These are phyloP conservation scores for Neospermospora avenae DNA, from an alignment of 2,329 filamentous ascomycete species.

Conservation along the genomic window DNA sequence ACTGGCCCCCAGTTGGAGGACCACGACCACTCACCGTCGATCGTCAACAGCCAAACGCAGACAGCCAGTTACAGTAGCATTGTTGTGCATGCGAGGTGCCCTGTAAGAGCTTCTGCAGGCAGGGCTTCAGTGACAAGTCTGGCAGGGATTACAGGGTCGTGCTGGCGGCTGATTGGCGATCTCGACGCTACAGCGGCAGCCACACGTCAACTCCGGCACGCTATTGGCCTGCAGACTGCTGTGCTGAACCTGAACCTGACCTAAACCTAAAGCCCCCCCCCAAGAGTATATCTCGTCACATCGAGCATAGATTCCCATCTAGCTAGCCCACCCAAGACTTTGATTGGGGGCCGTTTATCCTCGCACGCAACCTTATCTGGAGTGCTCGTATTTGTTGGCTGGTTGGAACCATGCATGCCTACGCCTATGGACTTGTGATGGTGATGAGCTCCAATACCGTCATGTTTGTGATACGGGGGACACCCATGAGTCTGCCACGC, in stretches of 20 bases:
- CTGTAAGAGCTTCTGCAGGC: constrained; percentile 14
- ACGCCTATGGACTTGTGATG: neutral
- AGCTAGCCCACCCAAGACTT: neutral
- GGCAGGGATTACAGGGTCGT: constrained; percentile 9
- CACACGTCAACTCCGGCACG: neutral
- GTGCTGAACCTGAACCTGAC: neutral
- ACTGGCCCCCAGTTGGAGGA: neutral
- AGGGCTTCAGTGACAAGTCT: constrained; percentile 1
- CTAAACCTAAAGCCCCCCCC: too few species aligned
- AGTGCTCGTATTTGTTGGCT: neutral
- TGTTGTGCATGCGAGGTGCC: constrained; percentile 21
- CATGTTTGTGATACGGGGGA: neutral
- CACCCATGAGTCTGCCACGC: neutral
- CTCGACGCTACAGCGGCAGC: neutral
- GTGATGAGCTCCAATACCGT: neutral
- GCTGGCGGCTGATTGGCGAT: constrained; percentile 25
- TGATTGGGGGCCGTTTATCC: constrained; percentile 13
- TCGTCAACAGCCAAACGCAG: too few species aligned
- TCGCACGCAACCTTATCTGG: neutral
- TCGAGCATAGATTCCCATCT: neutral
- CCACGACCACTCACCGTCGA: neutral
- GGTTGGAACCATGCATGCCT: neutral
- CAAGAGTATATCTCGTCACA: constrained; percentile 7
- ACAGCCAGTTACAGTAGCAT: too few species aligned
- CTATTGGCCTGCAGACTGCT: neutral